Base-by-base conservation (phyloP, 1,139 yeast species). In the Fermentozyma sake region DNA sequence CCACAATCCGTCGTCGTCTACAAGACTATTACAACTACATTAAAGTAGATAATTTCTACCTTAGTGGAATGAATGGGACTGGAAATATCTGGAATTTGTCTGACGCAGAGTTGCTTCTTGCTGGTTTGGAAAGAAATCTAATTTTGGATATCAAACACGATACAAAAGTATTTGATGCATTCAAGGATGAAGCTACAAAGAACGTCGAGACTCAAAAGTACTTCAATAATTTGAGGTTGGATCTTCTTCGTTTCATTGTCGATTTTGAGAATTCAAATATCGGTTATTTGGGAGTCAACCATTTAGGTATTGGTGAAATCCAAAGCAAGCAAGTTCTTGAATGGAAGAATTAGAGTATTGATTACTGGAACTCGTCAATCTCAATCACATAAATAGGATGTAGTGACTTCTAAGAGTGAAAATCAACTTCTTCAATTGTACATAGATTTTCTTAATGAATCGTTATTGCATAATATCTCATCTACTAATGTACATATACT, bases 71-170 rank as follows among this genome's bases (percentile, higher is more conserved):
- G 20, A 61, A 61, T 33, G 52, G 59, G 2, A 46, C 46, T n/a
- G 77, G 76, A 1, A 72, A 71, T 27, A 46, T 76, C 1, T 69
- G 76, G 71, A 49, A 58, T 26, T 46, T 76, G 28, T 44, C 55
- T 10, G 48, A 53, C 17, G 57, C 57, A 33, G 81, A 76, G 39
- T 44, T 74, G 18, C 37, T 72, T 2, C 37, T 51, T 18, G 66
- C 75, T 2, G 68, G 77, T 36, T 41, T 72, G 22, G 76, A 72
- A 35, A 56, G 82, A 24, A 72, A 72, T 12, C 46, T 76, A 30
- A 50, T 73, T 3, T 28, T 32, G 3, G 56, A 58, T 32, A 32
- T 59, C 18, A 44, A 46, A 16, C 24, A 30, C 6, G 49, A 48
- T n/a, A 30, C 43, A 5, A 34, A 41, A 7, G 16, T 32, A 18